Base-by-base conservation (phyloP, 139 green algal species). In the Chlorella sorokiniana region DNA sequence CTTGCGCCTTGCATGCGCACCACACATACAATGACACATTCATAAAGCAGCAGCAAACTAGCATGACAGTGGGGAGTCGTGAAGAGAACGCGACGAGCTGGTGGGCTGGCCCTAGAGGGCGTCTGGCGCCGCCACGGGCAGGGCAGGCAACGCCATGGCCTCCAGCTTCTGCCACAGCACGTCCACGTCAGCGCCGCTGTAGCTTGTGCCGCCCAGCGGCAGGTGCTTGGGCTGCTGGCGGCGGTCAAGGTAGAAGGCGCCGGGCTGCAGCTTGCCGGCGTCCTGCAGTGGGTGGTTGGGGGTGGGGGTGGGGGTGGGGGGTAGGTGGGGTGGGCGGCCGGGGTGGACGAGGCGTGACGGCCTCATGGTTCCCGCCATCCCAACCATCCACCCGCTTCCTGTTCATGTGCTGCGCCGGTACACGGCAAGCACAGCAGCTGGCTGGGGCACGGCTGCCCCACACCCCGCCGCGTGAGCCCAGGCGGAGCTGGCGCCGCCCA, bases 221-320 rank as follows among this genome's bases (percentile, higher is more conserved):
- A 94, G 74, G 87, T 94, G 90, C 81, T 93, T 92, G 22, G 76
- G 20, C 71, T 91, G 86, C 2, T 44, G 77, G 6, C 79, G 23
- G 11, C 91, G 78, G 84, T 95, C 91, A 35, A 95, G 64, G 44
- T 95, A 95, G 67, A 95, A 92, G 8, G 48, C 90, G 22, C 91
- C 91, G 0, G 74, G 70, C 86, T 91, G 33, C 40, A 95, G 85
- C 78, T 86, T 83, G 40, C 78, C 41, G 4, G 35, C 38, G 65
- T 92, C 84, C 85, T 93, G 87, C 48, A 35, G 18, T 54, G 40
- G 40, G 27, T 14, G 3, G 10, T 45, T n/a, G n/a, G 20, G 27
- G 27, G 20, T 9, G 22, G 68, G 6, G 38, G 40, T 4, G 5
- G 35, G 8, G 64, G 33, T 8, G 63, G 9, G 27, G 9, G 65